Evolutionary conservation across 805 yeast species (phyloP).

Genomic region (Dipodascopsis tothii): DNA sequence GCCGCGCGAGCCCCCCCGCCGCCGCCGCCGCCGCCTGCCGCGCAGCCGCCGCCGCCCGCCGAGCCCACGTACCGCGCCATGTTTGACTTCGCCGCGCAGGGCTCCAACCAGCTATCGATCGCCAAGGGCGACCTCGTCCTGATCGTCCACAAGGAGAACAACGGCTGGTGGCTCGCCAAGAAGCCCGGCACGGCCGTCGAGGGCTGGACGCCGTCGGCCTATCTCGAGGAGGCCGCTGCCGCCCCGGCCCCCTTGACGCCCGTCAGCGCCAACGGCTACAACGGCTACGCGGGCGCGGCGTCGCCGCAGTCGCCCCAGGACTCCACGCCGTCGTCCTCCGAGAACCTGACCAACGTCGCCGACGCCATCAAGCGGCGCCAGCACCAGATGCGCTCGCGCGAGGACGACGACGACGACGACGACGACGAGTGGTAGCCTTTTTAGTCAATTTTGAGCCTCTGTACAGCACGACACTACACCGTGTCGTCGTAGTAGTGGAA

Average conservation of each 20-base stretch:
- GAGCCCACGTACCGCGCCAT: slow-evolving; percentile 77
- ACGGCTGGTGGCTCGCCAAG: slow-evolving; percentile 93
- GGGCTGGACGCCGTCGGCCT: slow-evolving; percentile 98
- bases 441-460: neutral
- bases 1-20: slow-evolving; percentile 34
- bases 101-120: slow-evolving; percentile 74
- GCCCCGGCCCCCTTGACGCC: slow-evolving; percentile 29
- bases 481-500: slow-evolving; percentile 47
- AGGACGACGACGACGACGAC: slow-evolving; percentile 44
- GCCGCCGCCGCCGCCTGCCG: slow-evolving; percentile 64
- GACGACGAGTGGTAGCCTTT: slow-evolving; percentile 20
- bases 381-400: slow-evolving; percentile 58
- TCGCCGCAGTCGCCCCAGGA: neutral
- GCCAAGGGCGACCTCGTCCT: slow-evolving; percentile 67
- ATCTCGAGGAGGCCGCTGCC: slow-evolving; percentile 42
- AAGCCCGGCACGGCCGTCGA: slow-evolving; percentile 39
- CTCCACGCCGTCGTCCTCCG: neutral
- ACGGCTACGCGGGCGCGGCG: slow-evolving; percentile 6
- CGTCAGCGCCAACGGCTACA: slow-evolving; percentile 5
- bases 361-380: slow-evolving; percentile 73
- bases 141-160: slow-evolving; percentile 63
- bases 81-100: slow-evolving; percentile 83
- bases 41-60: slow-evolving; percentile 60
- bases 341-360: slow-evolving; percentile 41
- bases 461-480: slow-evolving; percentile 14